These are phyloP conservation scores for Heritiera fomes DNA, from an alignment of 345 rosid species.

Conservation along the genomic window DNA sequence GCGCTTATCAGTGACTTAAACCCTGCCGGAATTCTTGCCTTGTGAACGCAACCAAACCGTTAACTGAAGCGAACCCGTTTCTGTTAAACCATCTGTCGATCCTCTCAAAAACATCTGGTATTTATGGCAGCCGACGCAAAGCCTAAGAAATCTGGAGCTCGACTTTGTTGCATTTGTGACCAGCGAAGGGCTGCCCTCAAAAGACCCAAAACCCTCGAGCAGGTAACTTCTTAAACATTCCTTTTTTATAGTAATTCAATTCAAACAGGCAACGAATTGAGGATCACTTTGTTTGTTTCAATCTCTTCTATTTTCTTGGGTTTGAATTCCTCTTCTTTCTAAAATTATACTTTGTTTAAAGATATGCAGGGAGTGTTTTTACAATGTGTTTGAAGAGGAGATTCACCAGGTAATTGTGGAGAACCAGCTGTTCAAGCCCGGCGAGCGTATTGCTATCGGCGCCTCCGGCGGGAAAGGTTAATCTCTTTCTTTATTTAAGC, in stretches of 20 bases:
- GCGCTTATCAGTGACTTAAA: background rate
- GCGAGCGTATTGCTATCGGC: slow-evolving; percentile 83
- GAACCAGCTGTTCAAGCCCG: slow-evolving; percentile 70
- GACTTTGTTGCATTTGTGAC: slow-evolving; percentile 65
- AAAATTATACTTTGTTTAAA: slow-evolving; percentile 18
- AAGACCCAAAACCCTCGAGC: slow-evolving; percentile 89
- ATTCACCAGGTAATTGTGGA: slow-evolving; percentile 69
- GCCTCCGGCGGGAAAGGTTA: slow-evolving; percentile 97
- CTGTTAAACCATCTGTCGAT: background rate
- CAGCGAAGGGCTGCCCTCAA: slow-evolving; percentile 69
- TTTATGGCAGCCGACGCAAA: slow-evolving; percentile 43
- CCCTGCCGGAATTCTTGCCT: background rate
- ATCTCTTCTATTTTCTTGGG: background rate
- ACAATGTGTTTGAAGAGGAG: slow-evolving; percentile 79
- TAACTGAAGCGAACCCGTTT: background rate
- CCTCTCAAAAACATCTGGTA: slow-evolving; percentile 8
- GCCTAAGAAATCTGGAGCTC: slow-evolving; percentile 42
- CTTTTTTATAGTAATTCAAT: background rate
- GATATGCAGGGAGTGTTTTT: slow-evolving; percentile 94
- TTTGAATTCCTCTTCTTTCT: background rate
- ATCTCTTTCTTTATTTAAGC: background rate
- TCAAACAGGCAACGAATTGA: background rate
- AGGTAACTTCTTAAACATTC: slow-evolving; percentile 38
- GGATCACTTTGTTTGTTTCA: background rate
- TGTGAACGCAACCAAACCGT: background rate